Conservation (phyloP, 805 yeast species). For the Brettanomyces bruxellensis region DNA sequence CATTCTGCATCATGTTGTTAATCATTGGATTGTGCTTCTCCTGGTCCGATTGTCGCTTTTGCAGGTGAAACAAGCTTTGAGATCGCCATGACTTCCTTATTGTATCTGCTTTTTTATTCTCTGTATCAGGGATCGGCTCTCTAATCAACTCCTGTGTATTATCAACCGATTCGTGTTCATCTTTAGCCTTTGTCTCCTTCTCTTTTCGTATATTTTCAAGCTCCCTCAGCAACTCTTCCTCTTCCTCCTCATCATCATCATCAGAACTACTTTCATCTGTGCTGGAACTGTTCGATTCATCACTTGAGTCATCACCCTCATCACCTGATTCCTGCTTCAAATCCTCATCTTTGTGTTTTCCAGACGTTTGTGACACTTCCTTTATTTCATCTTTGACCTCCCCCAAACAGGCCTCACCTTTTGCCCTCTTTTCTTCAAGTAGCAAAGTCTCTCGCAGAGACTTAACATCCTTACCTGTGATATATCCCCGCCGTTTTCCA, state of each 20-base stretch:
- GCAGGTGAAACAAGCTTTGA: conserved; percentile 21
- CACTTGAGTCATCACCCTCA: conserved; percentile 8
- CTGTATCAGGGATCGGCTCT: neutral
- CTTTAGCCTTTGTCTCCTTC: conserved; percentile 14
- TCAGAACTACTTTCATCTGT: conserved; percentile 17
- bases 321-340: conserved; percentile 27
- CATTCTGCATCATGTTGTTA: conserved; percentile 28
- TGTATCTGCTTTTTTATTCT: conserved; percentile 3
- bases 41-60: conserved; percentile 2
- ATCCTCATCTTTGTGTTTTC: conserved; percentile 42
- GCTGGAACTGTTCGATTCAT: conserved; percentile 5
- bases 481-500: conserved; percentile 1
- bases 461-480: neutral
- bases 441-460: neutral
- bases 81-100: conserved; percentile 28
- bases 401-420: conserved; percentile 11
- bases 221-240: conserved; percentile 38
- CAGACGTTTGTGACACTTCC: conserved; percentile 4
- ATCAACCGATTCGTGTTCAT: conserved; percentile 6
- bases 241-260: conserved; percentile 37
- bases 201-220: conserved; percentile 26
- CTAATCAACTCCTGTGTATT: neutral
- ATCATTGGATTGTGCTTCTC: conserved; percentile 7
- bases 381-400: neutral
- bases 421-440: conserved; percentile 23